A percentile compares a stretch with the other conserved stretches of the same genome.
Conservation (phyloP, 805 yeast species). For the Barnettozyma botsteinii region DNA sequence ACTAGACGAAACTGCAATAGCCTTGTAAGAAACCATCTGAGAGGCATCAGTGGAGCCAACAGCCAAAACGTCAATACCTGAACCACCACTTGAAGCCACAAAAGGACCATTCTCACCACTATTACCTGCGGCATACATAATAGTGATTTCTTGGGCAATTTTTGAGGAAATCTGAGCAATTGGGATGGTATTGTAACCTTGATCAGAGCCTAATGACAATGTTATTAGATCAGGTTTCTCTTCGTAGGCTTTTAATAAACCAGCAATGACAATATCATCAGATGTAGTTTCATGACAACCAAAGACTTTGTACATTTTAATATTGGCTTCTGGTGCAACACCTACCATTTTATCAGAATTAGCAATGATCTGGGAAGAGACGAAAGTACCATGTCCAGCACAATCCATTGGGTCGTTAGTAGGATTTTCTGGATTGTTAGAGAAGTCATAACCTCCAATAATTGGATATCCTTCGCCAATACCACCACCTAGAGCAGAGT, state of each 20-base stretch:
- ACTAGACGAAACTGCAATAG: conserved; percentile 8
- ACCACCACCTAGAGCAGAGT: conserved; percentile 11
- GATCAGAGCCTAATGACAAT: conserved; percentile 12
- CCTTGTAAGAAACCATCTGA: conserved; percentile 8
- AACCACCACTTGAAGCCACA: conserved; percentile 13
- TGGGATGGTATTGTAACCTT: conserved; percentile 13
- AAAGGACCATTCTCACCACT: conserved; percentile 13
- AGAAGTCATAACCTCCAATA: conserved; percentile 14
- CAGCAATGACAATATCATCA: conserved; percentile 16
- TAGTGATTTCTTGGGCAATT: conserved; percentile 13
- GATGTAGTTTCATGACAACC: conserved; percentile 9
- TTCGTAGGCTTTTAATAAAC: conserved; percentile 13
- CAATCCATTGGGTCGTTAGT: conserved; percentile 15
- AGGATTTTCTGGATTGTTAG: conserved; percentile 6
- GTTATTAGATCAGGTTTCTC: conserved; percentile 12
- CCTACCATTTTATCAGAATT: conserved; percentile 9
- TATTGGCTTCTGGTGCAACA: conserved; percentile 17
- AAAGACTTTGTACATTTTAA: conserved; percentile 15
- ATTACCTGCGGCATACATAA: conserved; percentile 17
- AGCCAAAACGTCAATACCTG: conserved; percentile 11
- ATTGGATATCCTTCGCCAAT: conserved; percentile 12
- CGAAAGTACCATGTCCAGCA: conserved; percentile 18
- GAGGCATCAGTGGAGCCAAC: conserved; percentile 13
- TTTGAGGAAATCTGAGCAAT: conserved; percentile 9
- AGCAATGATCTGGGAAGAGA: conserved; percentile 14